Evolutionary conservation across 2,329 filamentous ascomycete genomes (phyloP), one percentile per base, ranked within the genome.

Genomic region (Penicillium sp.): DNA sequence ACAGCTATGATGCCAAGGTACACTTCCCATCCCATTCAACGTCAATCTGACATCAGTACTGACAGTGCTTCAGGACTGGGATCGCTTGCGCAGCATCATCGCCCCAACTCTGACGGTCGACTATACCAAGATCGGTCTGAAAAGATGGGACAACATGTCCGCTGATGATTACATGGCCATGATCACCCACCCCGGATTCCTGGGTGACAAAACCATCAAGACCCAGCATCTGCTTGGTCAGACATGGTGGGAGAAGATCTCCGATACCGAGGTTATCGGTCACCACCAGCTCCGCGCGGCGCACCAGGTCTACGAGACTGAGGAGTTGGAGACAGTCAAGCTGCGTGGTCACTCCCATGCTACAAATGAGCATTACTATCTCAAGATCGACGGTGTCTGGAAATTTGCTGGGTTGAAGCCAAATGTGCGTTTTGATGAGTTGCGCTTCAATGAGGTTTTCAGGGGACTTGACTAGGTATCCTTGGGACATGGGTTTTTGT

Each of bases 201-300:
- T 88, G 26, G 85, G 85, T 57, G 82, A 87, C 73, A 80, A 80
- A 34, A 78, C 82, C 20, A 76, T 88, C 55, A 82, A 81, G 71
- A 88, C 85, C 7, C 85, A 88, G 70, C 85, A 88, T 73, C 81
- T 87, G 65, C 81, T 87, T 63, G 84, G 84, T 50, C 80, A 77
- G 34, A 79, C 80, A 18, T 81, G 81, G 70, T 87, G 81, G 81
- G 78, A 83, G 67, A 80, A 78, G 61, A 69, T 85, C 38, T 82
- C 79, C 2, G 82, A 84, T 56, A 81, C 77, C n/a, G 79, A 84
- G 67, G 79, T 85, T 47, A 73, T 84, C 55, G 84, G 83, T n/a
- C 78, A 81, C 66, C 82, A 85, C 71, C 84, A 86, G 74, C 72
- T 86, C 47, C 82, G 84, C 40, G 84, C 85, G 34, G 82, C 84